phyloP scores from a whole-genome alignment of 169 alveolate genomes.

The Neospora caninum region DNA sequence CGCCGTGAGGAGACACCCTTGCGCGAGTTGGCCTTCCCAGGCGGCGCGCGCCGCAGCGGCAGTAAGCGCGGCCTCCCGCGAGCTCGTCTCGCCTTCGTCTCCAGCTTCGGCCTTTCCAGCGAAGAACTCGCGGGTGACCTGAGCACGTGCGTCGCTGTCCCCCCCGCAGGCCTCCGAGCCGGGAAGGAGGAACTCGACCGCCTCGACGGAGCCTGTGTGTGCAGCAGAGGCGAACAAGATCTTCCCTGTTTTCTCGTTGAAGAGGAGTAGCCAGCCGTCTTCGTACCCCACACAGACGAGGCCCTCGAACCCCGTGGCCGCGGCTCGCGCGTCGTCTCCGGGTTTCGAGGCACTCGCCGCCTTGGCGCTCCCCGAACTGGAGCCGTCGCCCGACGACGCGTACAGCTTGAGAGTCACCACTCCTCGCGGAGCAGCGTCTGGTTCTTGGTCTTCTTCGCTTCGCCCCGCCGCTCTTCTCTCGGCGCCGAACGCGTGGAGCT shows the following conservation, averaged over 20 bases:
- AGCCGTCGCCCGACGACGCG: background rate
- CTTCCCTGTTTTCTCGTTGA: background rate
- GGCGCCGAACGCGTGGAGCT: background rate
- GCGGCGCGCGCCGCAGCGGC: constrained; percentile 17
- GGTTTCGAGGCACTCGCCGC: background rate
- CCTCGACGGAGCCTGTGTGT: background rate
- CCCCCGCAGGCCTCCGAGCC: background rate
- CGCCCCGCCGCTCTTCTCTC: too few relatives aligned
- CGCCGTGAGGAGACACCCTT: background rate
- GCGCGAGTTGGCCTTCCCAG: background rate
- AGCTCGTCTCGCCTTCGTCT: background rate
- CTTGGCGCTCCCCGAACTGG: background rate
- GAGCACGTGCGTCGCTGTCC: background rate
- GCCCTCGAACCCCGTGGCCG: background rate
- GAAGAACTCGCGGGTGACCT: background rate
- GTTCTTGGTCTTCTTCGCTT: too few relatives aligned
- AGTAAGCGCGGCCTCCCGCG: background rate
- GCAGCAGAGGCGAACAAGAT: background rate
- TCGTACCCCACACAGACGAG: constrained; percentile 23
- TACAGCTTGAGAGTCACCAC: background rate
- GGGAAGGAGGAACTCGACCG: constrained; percentile 1
- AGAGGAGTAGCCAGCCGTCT: constrained; percentile 7
- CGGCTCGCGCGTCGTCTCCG: too few relatives aligned
- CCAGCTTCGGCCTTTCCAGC: background rate
- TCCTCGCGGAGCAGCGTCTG: background rate